These are phyloP conservation scores for Hylodesmum podocarpum DNA, from an alignment of 306 rosid species.

Conservation along the genomic window DNA sequence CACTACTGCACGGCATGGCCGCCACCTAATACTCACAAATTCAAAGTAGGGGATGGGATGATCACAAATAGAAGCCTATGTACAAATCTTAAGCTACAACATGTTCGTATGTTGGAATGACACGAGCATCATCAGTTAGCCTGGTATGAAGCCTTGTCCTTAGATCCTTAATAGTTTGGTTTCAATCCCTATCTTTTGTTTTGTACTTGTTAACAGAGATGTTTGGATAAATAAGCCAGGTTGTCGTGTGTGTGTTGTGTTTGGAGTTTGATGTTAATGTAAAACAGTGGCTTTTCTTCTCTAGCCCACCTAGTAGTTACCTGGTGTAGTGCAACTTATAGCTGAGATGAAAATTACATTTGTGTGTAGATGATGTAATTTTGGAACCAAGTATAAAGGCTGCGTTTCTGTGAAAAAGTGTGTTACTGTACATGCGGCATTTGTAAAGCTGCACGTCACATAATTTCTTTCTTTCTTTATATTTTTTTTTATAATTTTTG, in stretches of 20 bases:
- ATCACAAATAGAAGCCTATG: conserved; percentile 20
- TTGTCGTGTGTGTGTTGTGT: conserved; percentile 22
- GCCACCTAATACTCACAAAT: conserved; percentile 23
- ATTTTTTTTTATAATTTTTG: too few relatives aligned
- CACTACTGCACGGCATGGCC: conserved; percentile 51
- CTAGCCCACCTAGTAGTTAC: background rate
- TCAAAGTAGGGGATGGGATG: conserved; percentile 22
- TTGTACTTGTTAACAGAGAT: background rate
- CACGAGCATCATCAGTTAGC: conserved; percentile 16
- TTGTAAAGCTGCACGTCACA: background rate
- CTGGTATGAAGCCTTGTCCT: conserved; percentile 21
- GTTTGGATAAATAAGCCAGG: conserved; percentile 21
- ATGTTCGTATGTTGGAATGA: conserved; percentile 11
- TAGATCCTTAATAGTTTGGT: conserved; percentile 23
- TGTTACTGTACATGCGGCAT: background rate
- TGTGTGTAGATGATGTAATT: conserved; percentile 14
- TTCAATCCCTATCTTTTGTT: conserved; percentile 16
- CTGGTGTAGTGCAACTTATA: conserved; percentile 8
- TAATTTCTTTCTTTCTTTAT: too few relatives aligned
- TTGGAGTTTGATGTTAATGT: conserved; percentile 16
- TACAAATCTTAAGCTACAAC: conserved; percentile 34
- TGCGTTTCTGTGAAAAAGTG: background rate
- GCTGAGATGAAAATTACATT: background rate
- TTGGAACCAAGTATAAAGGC: background rate
- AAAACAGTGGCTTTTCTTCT: conserved; percentile 17